Evolutionary conservation across 75 land plant species (phyloP), one percentile per base, ranked within the genome.

Genomic region (Sequoia sempervirens): DNA sequence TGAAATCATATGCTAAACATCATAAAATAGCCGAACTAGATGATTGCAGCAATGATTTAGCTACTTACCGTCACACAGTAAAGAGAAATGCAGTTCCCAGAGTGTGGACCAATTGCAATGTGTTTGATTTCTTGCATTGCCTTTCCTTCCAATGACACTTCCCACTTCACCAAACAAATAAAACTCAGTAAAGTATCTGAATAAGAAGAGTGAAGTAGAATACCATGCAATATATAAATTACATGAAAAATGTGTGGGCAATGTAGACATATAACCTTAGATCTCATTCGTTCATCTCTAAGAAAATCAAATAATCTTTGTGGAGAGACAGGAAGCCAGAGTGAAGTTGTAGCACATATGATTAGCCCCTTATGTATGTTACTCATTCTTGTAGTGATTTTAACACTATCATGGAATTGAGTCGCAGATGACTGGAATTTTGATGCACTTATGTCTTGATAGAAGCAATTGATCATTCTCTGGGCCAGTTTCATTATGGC

Each of bases 21-120:
- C 20, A 54, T 54, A 54, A 14, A 54, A 54, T 20, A 1, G 17
- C 4, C 2, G 20, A 54, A 43, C 6, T 43, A 54, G 17, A 54
- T 54, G 17, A 54, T 54, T 54, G 54, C 2, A 52, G 54, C 11
- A 52, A 52, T 52, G 18, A 15, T 14, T 54, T 1, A 54, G 15
- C 0, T 82, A 73, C 87, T 92, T 85, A 92, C 93, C 2, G 93
- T 90, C 10, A 96, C 13, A 52, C 12, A 0, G 12, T 12, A 90
- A 50, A 96, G 90, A 14, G 98, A 94, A 32, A 96, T 91, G 80
- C 91, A 91, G 85, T 96, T 96, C 14, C 96, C 98, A 30, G 94
- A 91, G 82, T 96, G 88, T 13, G 90, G 84, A 23, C 98, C 98
- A 86, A 90, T 93, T 38, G 93, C 88, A 64, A 96, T 92, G 64